Conservation (phyloP, 1,139 yeast species). For the Nakaseomyces sp. region DNA sequence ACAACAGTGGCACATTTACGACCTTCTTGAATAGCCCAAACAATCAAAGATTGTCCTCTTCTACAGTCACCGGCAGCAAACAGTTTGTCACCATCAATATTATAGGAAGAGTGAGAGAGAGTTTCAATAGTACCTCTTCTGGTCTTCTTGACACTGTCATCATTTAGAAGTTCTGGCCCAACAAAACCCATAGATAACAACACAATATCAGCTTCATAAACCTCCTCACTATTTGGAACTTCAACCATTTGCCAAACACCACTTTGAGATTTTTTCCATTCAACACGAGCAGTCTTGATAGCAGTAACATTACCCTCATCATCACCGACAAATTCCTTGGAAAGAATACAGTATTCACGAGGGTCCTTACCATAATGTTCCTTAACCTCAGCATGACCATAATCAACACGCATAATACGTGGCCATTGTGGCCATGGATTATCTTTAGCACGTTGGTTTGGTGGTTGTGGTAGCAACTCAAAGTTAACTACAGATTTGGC, state of each 20-base stretch:
- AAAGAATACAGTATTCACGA: constrained; percentile 88
- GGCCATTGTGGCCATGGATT: constrained; percentile 99
- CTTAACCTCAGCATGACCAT: constrained; percentile 92
- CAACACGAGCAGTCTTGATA: constrained; percentile 91
- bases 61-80: constrained; percentile 99
- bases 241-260: constrained; percentile 99
- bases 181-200: constrained; percentile 94
- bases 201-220: constrained; percentile 91
- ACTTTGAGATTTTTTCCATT: constrained; percentile 90
- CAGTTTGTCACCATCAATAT: constrained; percentile 56
- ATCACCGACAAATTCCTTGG: constrained; percentile 92
- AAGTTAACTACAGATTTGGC: constrained; percentile 94
- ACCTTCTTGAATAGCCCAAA: constrained; percentile 99
- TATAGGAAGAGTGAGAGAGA: constrained; percentile 57
- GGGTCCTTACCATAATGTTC: constrained; percentile 96
- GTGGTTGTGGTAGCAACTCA: constrained; percentile 90
- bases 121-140: constrained; percentile 84
- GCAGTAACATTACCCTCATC: constrained; percentile 91
- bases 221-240: constrained; percentile 87
- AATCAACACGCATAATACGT: constrained; percentile 91
- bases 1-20: constrained; percentile 96
- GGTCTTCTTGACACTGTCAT: constrained; percentile 62
- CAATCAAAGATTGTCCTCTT: constrained; percentile 96
- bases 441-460: constrained; percentile 77
- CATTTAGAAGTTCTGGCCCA: constrained; percentile 73